These are phyloP conservation scores for Aspergillus ochraceus DNA, from an alignment of 2,329 filamentous ascomycete species.

Conservation along the genomic window DNA sequence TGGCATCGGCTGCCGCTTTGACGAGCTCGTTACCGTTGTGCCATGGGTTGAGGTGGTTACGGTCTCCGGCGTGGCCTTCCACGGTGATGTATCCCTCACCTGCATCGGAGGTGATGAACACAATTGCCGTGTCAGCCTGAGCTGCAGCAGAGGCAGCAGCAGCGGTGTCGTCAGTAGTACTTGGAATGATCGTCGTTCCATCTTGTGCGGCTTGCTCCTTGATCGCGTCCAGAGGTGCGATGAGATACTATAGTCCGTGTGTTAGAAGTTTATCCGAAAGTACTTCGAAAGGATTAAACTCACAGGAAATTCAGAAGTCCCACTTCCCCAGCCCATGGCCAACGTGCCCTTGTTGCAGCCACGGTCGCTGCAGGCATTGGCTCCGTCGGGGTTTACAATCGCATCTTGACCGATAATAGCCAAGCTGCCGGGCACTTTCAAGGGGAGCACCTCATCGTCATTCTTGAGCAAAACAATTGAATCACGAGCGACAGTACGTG, in stretches of 20 bases:
- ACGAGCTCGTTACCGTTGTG: constrained; percentile 48
- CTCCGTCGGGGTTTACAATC: constrained; percentile 45
- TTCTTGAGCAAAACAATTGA: constrained; percentile 52
- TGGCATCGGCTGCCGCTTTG: constrained; percentile 56
- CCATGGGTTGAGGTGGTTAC: constrained; percentile 51
- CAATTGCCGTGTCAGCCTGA: constrained; percentile 44
- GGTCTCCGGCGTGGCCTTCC: constrained; percentile 57
- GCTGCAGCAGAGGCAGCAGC: constrained; percentile 39
- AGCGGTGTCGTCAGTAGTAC: constrained; percentile 39
- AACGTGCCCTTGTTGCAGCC: constrained; percentile 67
- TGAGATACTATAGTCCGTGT: constrained; percentile 37
- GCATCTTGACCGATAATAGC: constrained; percentile 54
- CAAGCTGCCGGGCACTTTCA: constrained; percentile 48
- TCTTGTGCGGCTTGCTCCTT: constrained; percentile 36
- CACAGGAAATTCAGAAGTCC: constrained; percentile 66
- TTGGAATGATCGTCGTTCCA: constrained; percentile 44
- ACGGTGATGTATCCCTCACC: constrained; percentile 54
- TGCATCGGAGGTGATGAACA: constrained; percentile 50
- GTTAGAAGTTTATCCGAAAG: neutral
- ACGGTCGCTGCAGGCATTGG: constrained; percentile 59
- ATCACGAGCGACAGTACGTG: constrained; percentile 45
- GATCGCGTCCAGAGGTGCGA: constrained; percentile 46
- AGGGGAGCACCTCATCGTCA: constrained; percentile 41
- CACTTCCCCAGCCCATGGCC: constrained; percentile 74
- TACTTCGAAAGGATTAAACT: neutral